Conservation (phyloP, 2,329 filamentous ascomycete genomes). For the Whalleya microplaca region DNA sequence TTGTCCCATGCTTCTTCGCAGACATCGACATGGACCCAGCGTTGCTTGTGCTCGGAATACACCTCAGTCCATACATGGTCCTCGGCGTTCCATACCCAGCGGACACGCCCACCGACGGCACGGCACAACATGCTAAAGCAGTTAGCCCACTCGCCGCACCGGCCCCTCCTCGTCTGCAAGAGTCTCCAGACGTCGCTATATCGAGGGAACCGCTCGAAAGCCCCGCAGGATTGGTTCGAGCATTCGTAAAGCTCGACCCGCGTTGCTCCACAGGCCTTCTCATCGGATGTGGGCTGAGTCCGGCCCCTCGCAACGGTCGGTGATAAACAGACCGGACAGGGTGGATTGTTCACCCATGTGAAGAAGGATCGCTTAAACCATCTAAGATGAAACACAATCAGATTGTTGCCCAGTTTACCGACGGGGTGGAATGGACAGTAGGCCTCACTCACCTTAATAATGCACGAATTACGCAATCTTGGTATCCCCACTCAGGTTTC, state of each 20-base stretch:
- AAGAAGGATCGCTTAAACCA: conserved; percentile 98
- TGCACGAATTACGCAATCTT: conserved; percentile 92
- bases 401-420: neutral
- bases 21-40: conserved; percentile 96
- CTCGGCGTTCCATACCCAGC: conserved; percentile 98
- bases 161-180: conserved; percentile 81
- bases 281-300: conserved; percentile 84
- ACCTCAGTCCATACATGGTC: conserved; percentile 98
- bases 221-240: conserved; percentile 72
- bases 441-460: conserved; percentile 69
- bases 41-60: conserved; percentile 88
- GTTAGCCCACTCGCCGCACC: conserved; percentile 95
- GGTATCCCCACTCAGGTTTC: conserved; percentile 92
- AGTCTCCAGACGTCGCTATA: conserved; percentile 96
- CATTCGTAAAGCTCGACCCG: conserved; percentile 91
- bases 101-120: conserved; percentile 84
- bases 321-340: conserved; percentile 78
- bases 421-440: neutral
- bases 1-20: conserved; percentile 97
- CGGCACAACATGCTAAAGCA: conserved; percentile 98
- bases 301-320: conserved; percentile 83
- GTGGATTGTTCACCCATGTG: conserved; percentile 94
- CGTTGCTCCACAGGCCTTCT: conserved; percentile 83
- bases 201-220: conserved; percentile 86
- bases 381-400: conserved; percentile 45